Conservation (phyloP, 495 filamentous ascomycete species). For the Podospora tetraspora region DNA sequence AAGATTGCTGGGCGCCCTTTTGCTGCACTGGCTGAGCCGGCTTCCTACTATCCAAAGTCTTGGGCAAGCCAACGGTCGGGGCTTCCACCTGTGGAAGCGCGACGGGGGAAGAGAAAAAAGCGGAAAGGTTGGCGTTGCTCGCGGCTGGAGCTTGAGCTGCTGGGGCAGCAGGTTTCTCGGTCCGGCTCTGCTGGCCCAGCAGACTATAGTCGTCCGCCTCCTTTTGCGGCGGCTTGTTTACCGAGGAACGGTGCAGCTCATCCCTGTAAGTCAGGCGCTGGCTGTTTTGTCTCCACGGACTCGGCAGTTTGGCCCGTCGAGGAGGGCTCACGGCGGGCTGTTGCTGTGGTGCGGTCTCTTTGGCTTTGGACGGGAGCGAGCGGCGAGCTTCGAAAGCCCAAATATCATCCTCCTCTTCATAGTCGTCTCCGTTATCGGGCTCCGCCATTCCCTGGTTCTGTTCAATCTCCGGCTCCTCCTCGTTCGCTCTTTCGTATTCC, state of each 20-base stretch:
- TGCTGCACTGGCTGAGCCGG: constrained; percentile 17
- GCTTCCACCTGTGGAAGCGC: constrained; percentile 29
- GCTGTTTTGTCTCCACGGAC: constrained; percentile 39
- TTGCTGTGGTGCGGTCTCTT: constrained; percentile 13
- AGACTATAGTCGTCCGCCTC: constrained; percentile 32
- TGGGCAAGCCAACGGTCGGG: neutral
- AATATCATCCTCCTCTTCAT: constrained; percentile 35
- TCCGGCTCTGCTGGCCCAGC: constrained; percentile 22
- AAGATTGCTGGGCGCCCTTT: neutral
- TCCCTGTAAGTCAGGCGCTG: constrained; percentile 30
- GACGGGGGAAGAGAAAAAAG: constrained; percentile 47
- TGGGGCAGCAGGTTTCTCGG: neutral
- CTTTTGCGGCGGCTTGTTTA: neutral
- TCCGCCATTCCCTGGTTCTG: neutral
- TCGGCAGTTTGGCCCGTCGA: constrained; percentile 39
- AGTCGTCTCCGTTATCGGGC: constrained; percentile 2
- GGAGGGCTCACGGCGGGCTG: constrained; percentile 23
- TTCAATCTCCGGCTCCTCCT: constrained; percentile 16
- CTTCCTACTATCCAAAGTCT: constrained; percentile 3
- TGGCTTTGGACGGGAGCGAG: constrained; percentile 26
- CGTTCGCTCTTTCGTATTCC: neutral
- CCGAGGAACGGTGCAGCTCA: constrained; percentile 21
- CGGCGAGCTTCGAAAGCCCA: constrained; percentile 45
- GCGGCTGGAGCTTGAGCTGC: constrained; percentile 8
- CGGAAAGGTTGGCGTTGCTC: constrained; percentile 35